Evolutionary conservation across 2,329 filamentous ascomycete species (phyloP), one percentile per base, ranked within the genome.

Genomic region (Pseudocercospora fuligena): DNA sequence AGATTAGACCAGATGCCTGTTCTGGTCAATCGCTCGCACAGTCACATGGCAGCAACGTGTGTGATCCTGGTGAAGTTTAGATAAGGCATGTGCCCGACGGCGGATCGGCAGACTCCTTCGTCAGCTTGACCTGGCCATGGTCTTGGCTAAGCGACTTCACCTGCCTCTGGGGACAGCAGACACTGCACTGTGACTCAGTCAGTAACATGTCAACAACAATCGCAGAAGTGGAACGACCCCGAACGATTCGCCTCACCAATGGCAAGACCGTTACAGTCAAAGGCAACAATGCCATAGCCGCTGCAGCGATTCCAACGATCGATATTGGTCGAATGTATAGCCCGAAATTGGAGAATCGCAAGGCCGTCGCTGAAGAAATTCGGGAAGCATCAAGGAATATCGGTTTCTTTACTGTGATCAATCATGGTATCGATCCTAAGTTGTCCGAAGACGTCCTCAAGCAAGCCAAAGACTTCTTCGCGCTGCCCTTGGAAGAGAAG

Each of bases 331-430:
- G 25, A 3, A 33, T 53, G 16, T 61, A 61, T 19, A 51, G 40
- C 31, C 14, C 27, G 12, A n/a, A 7, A 4, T 9, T 53, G 11
- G 12, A 36, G 14, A 46, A 61, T 12, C 60, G 60, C 3, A 23
- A 27, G 23, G 43, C 43, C 9, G 46, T 61, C 12, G 60, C 60
- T 27, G 43, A 61, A 31, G 31, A 64, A 19, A 36, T 69, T 11
- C 64, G 58, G 2, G 58, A 65, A 29, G 67, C 67, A 2, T 69
- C 57, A 23, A 46, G 47, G 8, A 29, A 59, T 8, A 60, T 65
- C n/a, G 67, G 67, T 6, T 69, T 69, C 67, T 65, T 69, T 47
- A 65, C 66, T 27, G 61, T 67, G 25, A 59, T 65, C 36, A 59
- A 56, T n/a, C 40, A 58, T 51, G 58, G 58, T 11, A 47, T 60